phyloP scores from a whole-genome alignment of 2,329 filamentous ascomycete genomes.

The Ceratocystiopsis brevicomis region DNA sequence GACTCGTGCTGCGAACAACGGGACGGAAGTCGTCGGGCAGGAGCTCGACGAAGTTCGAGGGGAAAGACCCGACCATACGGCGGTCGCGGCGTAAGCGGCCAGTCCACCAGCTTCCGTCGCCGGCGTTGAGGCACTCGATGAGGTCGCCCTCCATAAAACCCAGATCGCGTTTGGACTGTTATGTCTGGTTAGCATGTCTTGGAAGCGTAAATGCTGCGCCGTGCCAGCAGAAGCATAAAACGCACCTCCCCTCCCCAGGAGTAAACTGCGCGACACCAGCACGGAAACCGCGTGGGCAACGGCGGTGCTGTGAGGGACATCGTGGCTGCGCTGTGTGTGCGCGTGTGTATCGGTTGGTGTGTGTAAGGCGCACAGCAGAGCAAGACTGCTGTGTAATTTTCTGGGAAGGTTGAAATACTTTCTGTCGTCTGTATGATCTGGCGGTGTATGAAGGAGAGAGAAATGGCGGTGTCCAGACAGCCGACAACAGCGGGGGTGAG shows the following conservation, averaged over 20 bases:
- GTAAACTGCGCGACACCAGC: conserved; percentile 26
- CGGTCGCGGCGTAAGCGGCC: conserved; percentile 77
- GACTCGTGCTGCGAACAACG: conserved; percentile 40
- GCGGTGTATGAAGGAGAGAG: too few relatives aligned
- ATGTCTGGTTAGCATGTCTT: background rate
- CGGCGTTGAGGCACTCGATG: conserved; percentile 94
- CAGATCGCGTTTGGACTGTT: conserved; percentile 77
- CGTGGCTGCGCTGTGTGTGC: too few relatives aligned
- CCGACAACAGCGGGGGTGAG: too few relatives aligned
- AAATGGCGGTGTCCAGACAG: too few relatives aligned
- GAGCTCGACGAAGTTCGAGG: conserved; percentile 91
- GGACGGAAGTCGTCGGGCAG: conserved; percentile 74
- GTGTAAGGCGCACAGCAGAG: too few relatives aligned
- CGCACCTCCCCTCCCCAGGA: conserved; percentile 76
- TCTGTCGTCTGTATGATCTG: too few relatives aligned
- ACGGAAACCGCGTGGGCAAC: conserved; percentile 6
- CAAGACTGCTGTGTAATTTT: too few relatives aligned
- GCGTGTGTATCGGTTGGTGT: too few relatives aligned
- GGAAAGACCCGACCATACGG: conserved; percentile 80
- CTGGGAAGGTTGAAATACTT: too few relatives aligned
- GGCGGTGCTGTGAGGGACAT: background rate
- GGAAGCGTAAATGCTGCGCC: too few relatives aligned
- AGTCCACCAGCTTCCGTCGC: conserved; percentile 97
- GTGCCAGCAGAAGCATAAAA: background rate
- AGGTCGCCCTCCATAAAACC: conserved; percentile 95